Conservation (phyloP, 2,329 filamentous ascomycete species). For the Paecilomyces formosus region DNA sequence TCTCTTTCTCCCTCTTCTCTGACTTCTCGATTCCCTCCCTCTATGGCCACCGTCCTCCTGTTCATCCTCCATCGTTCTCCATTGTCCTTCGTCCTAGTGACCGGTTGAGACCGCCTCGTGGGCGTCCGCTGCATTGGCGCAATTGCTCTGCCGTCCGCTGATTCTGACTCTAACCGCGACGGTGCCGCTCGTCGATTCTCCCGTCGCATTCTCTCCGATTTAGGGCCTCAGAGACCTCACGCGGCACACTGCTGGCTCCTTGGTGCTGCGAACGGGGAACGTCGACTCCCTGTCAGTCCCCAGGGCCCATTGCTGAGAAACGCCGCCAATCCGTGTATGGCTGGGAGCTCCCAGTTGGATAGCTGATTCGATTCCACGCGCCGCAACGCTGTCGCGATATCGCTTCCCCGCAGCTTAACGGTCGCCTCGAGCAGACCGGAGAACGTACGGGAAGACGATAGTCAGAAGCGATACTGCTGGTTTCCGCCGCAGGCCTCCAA, state of each 20-base stretch:
- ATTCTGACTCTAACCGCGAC: background rate
- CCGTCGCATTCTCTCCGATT: background rate
- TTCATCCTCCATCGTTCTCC: background rate
- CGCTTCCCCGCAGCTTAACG: background rate
- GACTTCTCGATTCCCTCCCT: background rate
- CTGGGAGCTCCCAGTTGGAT: background rate
- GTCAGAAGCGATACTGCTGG: background rate
- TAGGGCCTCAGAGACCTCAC: background rate
- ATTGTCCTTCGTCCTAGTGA: background rate
- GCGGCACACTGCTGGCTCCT: background rate
- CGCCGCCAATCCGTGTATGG: background rate
- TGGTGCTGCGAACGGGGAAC: background rate
- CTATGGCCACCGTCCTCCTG: background rate
- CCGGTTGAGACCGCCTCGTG: background rate
- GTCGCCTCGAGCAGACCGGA: background rate
- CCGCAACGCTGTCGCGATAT: background rate
- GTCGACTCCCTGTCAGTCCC: background rate
- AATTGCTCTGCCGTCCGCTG: background rate
- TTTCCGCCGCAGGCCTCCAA: background rate
- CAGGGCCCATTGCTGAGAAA: background rate
- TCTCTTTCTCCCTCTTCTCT: background rate
- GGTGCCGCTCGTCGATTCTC: background rate
- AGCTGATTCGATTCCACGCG: background rate
- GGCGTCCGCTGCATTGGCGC: background rate
- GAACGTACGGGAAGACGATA: background rate